Percentiles rank a stretch among this genome's conserved stretches.
phyloP scores from a whole-genome alignment of 192 early-diverging fungal species.

The Geosiphon pyriformis region DNA sequence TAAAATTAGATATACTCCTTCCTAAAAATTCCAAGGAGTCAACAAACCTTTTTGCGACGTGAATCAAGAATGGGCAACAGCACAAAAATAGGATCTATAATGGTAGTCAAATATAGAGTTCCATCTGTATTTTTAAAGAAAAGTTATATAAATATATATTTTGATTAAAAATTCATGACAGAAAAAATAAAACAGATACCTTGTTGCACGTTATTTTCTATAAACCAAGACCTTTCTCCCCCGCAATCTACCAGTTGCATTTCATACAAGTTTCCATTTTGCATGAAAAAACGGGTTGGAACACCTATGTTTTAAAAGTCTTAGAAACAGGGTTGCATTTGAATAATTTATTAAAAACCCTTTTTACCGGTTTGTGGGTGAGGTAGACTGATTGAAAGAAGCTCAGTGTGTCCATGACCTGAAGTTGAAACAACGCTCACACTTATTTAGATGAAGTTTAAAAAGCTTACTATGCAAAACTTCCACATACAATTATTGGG shows the following conservation, averaged over 20 bases:
- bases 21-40: neutral
- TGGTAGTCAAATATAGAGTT: constrained; percentile 38
- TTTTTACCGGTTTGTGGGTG: constrained; percentile 36
- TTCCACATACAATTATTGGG: too few species aligned
- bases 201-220: constrained; percentile 38
- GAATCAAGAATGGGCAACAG: constrained; percentile 38
- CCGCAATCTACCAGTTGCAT: constrained; percentile 33
- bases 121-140: constrained; percentile 31
- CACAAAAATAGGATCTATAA: constrained; percentile 41
- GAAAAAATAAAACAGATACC: constrained; percentile 28
- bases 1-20: neutral
- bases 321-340: neutral
- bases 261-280: constrained; percentile 37
- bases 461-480: too few species aligned
- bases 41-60: constrained; percentile 31
- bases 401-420: neutral
- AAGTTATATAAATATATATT: neutral
- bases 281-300: constrained; percentile 38
- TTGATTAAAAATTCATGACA: neutral
- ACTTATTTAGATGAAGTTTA: too few species aligned
- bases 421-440: too few species aligned
- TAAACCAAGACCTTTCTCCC: constrained; percentile 41
- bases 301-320: constrained; percentile 23
- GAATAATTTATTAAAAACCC: neutral
- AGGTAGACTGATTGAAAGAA: constrained; percentile 33